Evolutionary conservation across 2,329 filamentous ascomycete genomes (phyloP).

Genomic region (Pseudomassariella vexata): DNA sequence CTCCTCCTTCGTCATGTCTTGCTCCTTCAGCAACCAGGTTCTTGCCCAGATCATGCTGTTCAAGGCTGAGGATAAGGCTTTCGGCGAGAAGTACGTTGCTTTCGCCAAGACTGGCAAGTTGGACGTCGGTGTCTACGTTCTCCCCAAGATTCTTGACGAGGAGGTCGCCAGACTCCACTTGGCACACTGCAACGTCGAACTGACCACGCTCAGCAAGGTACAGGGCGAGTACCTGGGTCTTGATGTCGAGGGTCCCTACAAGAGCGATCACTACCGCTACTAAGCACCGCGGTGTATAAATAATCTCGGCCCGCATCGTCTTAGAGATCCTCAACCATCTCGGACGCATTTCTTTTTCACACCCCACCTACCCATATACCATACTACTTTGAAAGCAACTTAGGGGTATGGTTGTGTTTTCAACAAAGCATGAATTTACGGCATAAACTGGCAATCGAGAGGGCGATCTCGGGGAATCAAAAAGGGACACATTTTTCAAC

Average conservation of each 20-base stretch:
- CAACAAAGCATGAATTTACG: conserved; percentile 22
- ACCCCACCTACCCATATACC: conserved; percentile 2
- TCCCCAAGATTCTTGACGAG: conserved; percentile 99
- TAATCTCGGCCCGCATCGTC: background rate
- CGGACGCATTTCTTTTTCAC: background rate
- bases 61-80: conserved; percentile 85
- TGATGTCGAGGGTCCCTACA: conserved; percentile 83
- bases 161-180: conserved; percentile 95
- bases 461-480: conserved; percentile 15
- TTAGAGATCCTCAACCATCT: conserved; percentile 1
- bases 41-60: conserved; percentile 97
- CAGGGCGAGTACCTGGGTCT: conserved; percentile 96
- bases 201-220: conserved; percentile 75
- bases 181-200: conserved; percentile 88
- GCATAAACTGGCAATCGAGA: conserved; percentile 18
- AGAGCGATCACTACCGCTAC: conserved; percentile 82
- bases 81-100: conserved; percentile 91
- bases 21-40: conserved; percentile 99
- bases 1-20: conserved; percentile 99
- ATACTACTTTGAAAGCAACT: conserved; percentile 4
- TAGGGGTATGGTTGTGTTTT: conserved; percentile 12
- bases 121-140: conserved; percentile 85
- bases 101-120: conserved; percentile 92
- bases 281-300: conserved; percentile 36
- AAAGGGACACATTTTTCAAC: conserved; percentile 29